Percentiles rank a stretch among this genome's conserved stretches.
Evolutionary conservation across 768 basidiomycete species (phyloP).

Genomic region (Kwoniella newhampshirensis): DNA sequence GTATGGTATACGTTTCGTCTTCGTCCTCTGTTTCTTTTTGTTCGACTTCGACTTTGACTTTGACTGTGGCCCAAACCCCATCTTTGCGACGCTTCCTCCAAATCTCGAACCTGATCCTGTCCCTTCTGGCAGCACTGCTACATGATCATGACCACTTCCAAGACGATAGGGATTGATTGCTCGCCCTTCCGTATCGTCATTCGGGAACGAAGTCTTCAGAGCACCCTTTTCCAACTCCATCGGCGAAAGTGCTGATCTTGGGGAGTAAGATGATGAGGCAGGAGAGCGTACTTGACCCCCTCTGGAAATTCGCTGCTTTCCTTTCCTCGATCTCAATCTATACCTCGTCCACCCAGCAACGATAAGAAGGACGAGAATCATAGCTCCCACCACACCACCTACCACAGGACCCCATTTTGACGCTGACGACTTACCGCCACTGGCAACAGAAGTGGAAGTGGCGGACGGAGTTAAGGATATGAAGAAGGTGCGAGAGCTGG

Average conservation of each 20-base stretch:
- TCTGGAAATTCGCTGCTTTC: neutral
- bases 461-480: constrained; percentile 4
- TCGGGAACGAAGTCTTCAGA: neutral
- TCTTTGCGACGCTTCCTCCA: too few relatives aligned
- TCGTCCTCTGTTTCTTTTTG: neutral
- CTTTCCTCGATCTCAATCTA: neutral
- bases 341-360: constrained; percentile 18
- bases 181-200: neutral
- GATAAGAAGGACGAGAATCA: constrained; percentile 17
- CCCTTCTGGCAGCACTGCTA: neutral
- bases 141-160: neutral
- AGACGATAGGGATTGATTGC: too few relatives aligned
- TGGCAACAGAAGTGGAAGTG: constrained; percentile 3
- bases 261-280: neutral
- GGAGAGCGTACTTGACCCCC: too few relatives aligned
- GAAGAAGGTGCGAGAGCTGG: constrained; percentile 9
- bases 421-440: neutral
- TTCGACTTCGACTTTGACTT: too few relatives aligned
- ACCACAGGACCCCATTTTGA: constrained; percentile 28
- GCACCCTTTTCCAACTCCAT: neutral
- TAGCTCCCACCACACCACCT: constrained; percentile 30
- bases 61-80: too few relatives aligned
- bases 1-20: constrained; percentile 8
- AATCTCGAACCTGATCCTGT: too few relatives aligned
- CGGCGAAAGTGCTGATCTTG: neutral